Percentiles rank a stretch among this genome's conserved stretches.
Conservation (phyloP, 2,329 filamentous ascomycete genomes). For the Ophiocordyceps robertsii region DNA sequence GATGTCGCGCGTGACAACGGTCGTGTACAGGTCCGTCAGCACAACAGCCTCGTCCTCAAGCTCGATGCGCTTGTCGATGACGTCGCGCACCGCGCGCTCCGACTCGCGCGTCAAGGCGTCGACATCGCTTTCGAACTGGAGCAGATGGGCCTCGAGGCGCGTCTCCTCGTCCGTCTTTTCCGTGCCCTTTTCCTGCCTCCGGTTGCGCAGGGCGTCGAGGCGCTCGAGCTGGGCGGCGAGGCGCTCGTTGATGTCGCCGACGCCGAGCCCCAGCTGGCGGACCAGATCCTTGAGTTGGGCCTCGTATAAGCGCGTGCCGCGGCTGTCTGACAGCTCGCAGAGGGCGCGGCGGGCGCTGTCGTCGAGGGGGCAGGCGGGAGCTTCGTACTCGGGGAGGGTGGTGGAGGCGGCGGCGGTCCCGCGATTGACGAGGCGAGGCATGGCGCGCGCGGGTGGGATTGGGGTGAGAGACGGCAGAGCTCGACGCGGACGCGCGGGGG, state of each 20-base stretch:
- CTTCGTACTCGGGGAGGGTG: conserved; percentile 35
- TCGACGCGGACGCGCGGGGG: not conserved
- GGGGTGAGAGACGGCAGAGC: not conserved
- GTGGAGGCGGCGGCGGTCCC: conserved; percentile 7
- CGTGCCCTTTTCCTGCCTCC: conserved; percentile 21
- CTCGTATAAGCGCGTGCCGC: conserved; percentile 27
- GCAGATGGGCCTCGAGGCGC: conserved; percentile 24
- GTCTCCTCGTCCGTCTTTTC: conserved; percentile 22
- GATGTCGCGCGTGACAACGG: conserved; percentile 2
- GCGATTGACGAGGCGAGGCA: conserved; percentile 20
- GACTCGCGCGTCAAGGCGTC: conserved; percentile 27
- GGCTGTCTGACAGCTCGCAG: conserved; percentile 26
- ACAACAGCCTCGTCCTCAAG: conserved; percentile 34
- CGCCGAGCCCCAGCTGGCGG: conserved; percentile 27
- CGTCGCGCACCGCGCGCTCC: conserved; percentile 31
- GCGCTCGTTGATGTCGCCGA: conserved; percentile 36
- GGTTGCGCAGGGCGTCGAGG: conserved; percentile 17
- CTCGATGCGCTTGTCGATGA: conserved; percentile 35
- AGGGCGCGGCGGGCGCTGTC: conserved; percentile 24
- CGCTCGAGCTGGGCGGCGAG: conserved; percentile 21
- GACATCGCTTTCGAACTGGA: conserved; percentile 24
- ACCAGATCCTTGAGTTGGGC: conserved; percentile 31
- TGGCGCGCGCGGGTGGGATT: conserved; percentile 3
- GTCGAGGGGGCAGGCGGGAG: conserved; percentile 31
- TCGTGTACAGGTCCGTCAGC: conserved; percentile 20